Conservation (phyloP, 352 stramenopile genomes). For the Pythium coloratum region DNA sequence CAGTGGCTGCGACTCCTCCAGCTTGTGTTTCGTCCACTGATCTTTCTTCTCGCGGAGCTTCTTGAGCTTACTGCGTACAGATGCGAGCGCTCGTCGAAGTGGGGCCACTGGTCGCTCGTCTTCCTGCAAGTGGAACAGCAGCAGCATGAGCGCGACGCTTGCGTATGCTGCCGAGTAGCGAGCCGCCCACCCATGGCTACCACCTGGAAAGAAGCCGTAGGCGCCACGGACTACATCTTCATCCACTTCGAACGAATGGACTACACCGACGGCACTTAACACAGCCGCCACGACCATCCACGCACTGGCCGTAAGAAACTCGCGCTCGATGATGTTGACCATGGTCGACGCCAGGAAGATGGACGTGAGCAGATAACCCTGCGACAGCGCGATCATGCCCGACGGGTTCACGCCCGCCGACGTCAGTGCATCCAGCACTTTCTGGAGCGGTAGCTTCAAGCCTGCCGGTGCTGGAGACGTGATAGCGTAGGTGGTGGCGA, state of each 20-base stretch:
- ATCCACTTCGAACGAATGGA: slow-evolving; percentile 47
- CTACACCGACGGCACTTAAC: slow-evolving; percentile 33
- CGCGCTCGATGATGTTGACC: slow-evolving; percentile 50
- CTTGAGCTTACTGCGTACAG: background rate
- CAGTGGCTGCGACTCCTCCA: background rate
- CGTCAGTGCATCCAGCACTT: slow-evolving; percentile 29
- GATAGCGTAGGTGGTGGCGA: slow-evolving; percentile 23
- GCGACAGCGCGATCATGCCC: slow-evolving; percentile 43
- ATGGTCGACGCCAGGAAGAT: slow-evolving; percentile 50
- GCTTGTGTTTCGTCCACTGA: background rate
- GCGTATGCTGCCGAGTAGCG: slow-evolving; percentile 25
- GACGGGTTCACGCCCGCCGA: slow-evolving; percentile 34
- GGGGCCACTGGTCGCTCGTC: slow-evolving; percentile 24
- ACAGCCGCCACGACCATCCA: slow-evolving; percentile 39
- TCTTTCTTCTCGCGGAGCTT: background rate
- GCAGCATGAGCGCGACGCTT: slow-evolving; percentile 23
- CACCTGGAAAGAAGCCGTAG: slow-evolving; percentile 33
- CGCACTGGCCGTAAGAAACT: slow-evolving; percentile 36
- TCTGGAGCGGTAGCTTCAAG: slow-evolving; percentile 17
- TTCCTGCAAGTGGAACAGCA: slow-evolving; percentile 35
- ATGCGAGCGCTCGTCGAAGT: slow-evolving; percentile 3
- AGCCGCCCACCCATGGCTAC: slow-evolving; percentile 22
- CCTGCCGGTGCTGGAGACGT: background rate
- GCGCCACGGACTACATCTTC: slow-evolving; percentile 27
- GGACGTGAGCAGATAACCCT: slow-evolving; percentile 45